Conservation (phyloP, 1,284 basidiomycete genomes). For the Mycocalia duriaeana region DNA sequence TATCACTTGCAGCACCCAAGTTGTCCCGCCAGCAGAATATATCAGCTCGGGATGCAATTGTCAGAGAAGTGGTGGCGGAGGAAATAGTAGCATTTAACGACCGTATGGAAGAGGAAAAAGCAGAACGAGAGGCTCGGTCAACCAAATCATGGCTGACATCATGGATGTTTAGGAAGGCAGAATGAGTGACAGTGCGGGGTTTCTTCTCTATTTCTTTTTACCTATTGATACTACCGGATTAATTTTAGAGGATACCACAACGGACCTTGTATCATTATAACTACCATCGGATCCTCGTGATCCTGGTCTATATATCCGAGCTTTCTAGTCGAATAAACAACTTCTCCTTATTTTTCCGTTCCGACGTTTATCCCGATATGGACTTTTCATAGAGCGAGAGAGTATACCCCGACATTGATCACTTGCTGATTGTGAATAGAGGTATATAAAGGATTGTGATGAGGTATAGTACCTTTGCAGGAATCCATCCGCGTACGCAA, state of each 20-base stretch:
- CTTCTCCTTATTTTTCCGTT: constrained; percentile 22
- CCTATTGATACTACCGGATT: constrained; percentile 32
- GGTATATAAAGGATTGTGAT: no score
- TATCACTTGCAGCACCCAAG: constrained; percentile 28
- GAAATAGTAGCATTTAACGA: constrained; percentile 53
- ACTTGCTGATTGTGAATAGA: constrained; percentile 11
- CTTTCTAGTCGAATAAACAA: constrained; percentile 7
- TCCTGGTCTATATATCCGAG: constrained; percentile 9
- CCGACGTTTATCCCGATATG: constrained; percentile 32
- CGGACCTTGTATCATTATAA: constrained; percentile 12
- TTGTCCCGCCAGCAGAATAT: constrained; percentile 32
- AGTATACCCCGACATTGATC: constrained; percentile 29
- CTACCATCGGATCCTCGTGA: constrained; percentile 4
- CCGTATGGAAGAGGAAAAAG: constrained; percentile 48
- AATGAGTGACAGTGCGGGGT: constrained; percentile 18
- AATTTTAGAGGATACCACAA: constrained; percentile 22
- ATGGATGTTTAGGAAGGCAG: constrained; percentile 52
- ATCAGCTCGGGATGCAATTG: constrained; percentile 55
- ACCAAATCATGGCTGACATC: constrained; percentile 55
- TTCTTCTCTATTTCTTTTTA: constrained; percentile 20
- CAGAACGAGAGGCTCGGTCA: constrained; percentile 39
- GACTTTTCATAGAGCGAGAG: constrained; percentile 25
- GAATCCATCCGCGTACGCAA: constrained; percentile 8
- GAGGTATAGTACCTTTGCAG: no score
- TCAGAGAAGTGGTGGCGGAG: constrained; percentile 61